phyloP scores from a whole-genome alignment of 768 basidiomycete species.

The Lactarius psammicola region DNA sequence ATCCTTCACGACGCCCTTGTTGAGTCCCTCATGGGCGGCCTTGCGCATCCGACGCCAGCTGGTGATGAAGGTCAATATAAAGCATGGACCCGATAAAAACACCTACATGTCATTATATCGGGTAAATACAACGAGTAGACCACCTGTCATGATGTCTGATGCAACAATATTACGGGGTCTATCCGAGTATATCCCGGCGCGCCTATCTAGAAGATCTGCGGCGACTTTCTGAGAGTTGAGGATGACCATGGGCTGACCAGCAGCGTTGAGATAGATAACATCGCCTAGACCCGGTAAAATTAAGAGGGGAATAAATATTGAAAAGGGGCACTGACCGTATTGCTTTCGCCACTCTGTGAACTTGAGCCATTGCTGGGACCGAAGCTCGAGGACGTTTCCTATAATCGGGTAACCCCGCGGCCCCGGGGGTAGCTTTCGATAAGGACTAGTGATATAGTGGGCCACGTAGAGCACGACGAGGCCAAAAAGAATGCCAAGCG shows the following conservation, averaged over 20 bases:
- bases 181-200: conserved; percentile 35
- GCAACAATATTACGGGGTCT: conserved; percentile 28
- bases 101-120: conserved; percentile 25
- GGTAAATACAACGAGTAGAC: conserved; percentile 26
- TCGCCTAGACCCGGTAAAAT: conserved; percentile 6
- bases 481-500: conserved; percentile 19
- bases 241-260: conserved; percentile 31
- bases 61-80: neutral
- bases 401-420: conserved; percentile 25
- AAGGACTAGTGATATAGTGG: conserved; percentile 22
- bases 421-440: conserved; percentile 21
- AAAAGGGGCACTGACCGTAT: conserved; percentile 9
- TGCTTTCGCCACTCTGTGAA: conserved; percentile 26
- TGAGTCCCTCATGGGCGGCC: conserved; percentile 38
- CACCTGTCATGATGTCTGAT: conserved; percentile 27
- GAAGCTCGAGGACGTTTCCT: conserved; percentile 24
- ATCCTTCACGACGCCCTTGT: conserved; percentile 29
- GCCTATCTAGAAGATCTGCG: conserved; percentile 35
- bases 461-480: neutral
- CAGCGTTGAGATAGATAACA: conserved; percentile 29
- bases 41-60: conserved; percentile 41
- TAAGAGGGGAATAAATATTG: neutral
- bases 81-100: neutral
- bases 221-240: conserved; percentile 34
- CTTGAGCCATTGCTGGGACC: conserved; percentile 24